Evolutionary conservation across 495 filamentous ascomycete species (phyloP).

Genomic region (Parathielavia hyrcaniae): DNA sequence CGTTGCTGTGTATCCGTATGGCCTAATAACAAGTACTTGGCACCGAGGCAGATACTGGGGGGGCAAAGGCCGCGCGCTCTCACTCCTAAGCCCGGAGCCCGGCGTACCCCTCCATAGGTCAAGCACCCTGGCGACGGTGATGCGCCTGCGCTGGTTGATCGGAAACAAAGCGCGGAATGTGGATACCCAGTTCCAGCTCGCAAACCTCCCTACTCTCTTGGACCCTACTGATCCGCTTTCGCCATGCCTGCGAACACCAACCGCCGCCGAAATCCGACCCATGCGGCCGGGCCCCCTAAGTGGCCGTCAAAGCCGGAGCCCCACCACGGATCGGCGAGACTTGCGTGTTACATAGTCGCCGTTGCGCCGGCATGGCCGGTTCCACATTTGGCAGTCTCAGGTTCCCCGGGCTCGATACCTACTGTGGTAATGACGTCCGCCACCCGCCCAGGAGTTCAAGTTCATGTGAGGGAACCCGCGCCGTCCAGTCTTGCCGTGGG

Average conservation of each 20-base stretch:
- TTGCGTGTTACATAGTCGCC: conserved; percentile 20
- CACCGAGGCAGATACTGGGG: too few species aligned
- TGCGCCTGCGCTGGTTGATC: not conserved
- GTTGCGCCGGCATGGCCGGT: conserved; percentile 7
- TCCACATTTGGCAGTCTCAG: conserved; percentile 8
- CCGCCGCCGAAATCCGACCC: not conserved
- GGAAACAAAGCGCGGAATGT: not conserved
- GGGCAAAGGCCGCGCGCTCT: too few species aligned
- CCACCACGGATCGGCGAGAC: conserved; percentile 17
- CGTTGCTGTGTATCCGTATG: too few species aligned
- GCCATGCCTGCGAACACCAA: not conserved
- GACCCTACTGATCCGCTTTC: conserved; percentile 11
- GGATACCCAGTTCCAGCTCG: not conserved
- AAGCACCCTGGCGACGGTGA: not conserved
- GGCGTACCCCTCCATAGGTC: too few species aligned
- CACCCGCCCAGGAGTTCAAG: not conserved
- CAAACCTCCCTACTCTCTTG: not conserved
- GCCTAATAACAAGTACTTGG: too few species aligned
- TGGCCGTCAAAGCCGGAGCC: conserved; percentile 11
- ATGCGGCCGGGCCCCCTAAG: not conserved
- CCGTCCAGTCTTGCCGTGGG: too few species aligned
- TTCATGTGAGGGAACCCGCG: not conserved
- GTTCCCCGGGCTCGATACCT: conserved; percentile 1
- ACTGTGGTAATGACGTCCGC: conserved; percentile 10
- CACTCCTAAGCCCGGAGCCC: too few species aligned